Evolutionary conservation across 2,329 filamentous ascomycete genomes (phyloP).

Genomic region (Apiospora arundinis): DNA sequence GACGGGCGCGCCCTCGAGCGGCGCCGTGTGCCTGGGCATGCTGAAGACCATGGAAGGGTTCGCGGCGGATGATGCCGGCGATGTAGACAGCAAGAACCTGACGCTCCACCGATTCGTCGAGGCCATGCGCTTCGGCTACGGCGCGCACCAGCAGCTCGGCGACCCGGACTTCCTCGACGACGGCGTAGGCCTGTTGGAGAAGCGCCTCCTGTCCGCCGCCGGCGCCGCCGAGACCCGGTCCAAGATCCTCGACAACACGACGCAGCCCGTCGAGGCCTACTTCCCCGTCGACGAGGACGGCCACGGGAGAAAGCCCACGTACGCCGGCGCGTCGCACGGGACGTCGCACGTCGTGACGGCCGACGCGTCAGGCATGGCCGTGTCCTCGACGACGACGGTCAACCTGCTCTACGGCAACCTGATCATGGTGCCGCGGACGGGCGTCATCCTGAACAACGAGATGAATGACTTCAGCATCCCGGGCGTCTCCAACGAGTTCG

Average conservation of each 20-base stretch:
- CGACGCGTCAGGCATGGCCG: conserved; percentile 75
- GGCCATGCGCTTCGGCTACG: conserved; percentile 89
- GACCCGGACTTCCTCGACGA: conserved; percentile 78
- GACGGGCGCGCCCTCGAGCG: conserved; percentile 78
- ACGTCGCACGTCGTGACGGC: conserved; percentile 77
- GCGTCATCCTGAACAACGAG: conserved; percentile 78
- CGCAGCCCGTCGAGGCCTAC: conserved; percentile 77
- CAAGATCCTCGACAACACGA: conserved; percentile 75
- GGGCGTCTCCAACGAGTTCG: conserved; percentile 77
- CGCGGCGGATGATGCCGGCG: conserved; percentile 59
- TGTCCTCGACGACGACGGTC: conserved; percentile 85
- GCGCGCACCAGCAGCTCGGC: conserved; percentile 76
- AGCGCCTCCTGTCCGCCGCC: conserved; percentile 67
- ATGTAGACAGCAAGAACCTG: conserved; percentile 59
- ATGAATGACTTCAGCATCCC: conserved; percentile 89
- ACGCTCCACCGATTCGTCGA: conserved; percentile 86
- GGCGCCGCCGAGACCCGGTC: conserved; percentile 65
- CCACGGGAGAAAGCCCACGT: conserved; percentile 60
- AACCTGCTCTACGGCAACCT: conserved; percentile 86
- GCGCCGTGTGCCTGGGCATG: conserved; percentile 74
- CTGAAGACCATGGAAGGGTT: conserved; percentile 88
- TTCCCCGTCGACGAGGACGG: conserved; percentile 49
- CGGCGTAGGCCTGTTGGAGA: conserved; percentile 65
- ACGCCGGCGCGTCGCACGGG: conserved; percentile 72
- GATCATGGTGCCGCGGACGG: conserved; percentile 80